Evolutionary conservation across 305 asterid genomes (phyloP).

Genomic region (Plantago rigida): DNA sequence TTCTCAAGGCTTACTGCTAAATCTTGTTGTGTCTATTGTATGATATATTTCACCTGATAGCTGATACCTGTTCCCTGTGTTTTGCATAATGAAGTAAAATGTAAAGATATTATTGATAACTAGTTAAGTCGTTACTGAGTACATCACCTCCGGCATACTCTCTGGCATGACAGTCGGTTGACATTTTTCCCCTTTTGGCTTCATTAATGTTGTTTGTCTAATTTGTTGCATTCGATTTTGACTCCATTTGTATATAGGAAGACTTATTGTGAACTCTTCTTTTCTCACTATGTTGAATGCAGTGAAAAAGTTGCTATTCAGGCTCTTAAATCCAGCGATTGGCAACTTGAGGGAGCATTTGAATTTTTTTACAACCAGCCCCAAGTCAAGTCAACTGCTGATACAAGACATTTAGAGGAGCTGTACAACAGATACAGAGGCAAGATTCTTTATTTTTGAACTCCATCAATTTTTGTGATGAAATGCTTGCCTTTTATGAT

Average conservation of each 20-base stretch:
- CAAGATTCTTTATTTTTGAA: slow-evolving; percentile 22
- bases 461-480: not conserved
- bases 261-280: slow-evolving; percentile 17
- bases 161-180: not conserved
- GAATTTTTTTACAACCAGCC: slow-evolving; percentile 85
- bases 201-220: not conserved
- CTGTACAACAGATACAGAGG: slow-evolving; percentile 93
- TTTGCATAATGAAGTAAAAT: no score
- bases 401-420: slow-evolving; percentile 83
- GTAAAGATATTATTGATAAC: no score
- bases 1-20: not conserved
- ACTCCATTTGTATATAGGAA: slow-evolving; percentile 5
- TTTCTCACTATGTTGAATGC: slow-evolving; percentile 28
- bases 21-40: not conserved
- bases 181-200: not conserved
- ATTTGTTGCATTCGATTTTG: not conserved
- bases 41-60: not conserved
- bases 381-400: slow-evolving; percentile 60
- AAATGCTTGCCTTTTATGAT: no score
- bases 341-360: slow-evolving; percentile 97
- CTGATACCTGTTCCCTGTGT: no score
- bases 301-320: slow-evolving; percentile 87
- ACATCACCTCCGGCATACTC: no score
- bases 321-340: slow-evolving; percentile 77
- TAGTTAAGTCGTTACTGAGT: no score